phyloP scores from a whole-genome alignment of 2,329 filamentous ascomycete species.

The Dendryphion nanum region DNA sequence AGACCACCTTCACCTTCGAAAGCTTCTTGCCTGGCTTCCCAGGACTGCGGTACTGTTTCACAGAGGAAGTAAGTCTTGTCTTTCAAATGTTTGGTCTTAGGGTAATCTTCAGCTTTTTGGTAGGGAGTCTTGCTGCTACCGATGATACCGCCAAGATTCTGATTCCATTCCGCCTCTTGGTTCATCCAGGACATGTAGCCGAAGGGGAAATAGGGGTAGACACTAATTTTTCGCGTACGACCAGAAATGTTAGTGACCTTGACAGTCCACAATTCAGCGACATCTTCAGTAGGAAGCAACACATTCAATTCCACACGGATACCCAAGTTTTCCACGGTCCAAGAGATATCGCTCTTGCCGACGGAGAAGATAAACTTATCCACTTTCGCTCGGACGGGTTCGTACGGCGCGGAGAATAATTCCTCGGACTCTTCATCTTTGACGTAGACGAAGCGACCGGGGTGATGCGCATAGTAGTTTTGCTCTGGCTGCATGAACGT shows the following conservation, averaged over 20 bases:
- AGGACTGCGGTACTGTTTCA: slow-evolving; percentile 51
- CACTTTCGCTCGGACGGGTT: slow-evolving; percentile 51
- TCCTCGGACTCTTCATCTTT: slow-evolving; percentile 54
- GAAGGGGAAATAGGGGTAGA: slow-evolving; percentile 58
- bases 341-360: slow-evolving; percentile 56
- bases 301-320: slow-evolving; percentile 55
- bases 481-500: slow-evolving; percentile 63
- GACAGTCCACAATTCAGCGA: slow-evolving; percentile 57
- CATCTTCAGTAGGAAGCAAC: slow-evolving; percentile 53
- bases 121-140: slow-evolving; percentile 57
- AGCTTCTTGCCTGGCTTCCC: slow-evolving; percentile 52
- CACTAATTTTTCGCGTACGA: slow-evolving; percentile 48
- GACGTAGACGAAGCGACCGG: slow-evolving; percentile 59
- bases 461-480: slow-evolving; percentile 59
- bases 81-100: slow-evolving; percentile 57
- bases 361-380: slow-evolving; percentile 55
- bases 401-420: slow-evolving; percentile 57
- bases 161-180: slow-evolving; percentile 54
- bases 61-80: slow-evolving; percentile 60
- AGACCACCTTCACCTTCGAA: slow-evolving; percentile 59
- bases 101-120: slow-evolving; percentile 57
- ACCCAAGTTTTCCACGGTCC: slow-evolving; percentile 53
- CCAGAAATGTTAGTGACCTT: slow-evolving; percentile 51
- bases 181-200: slow-evolving; percentile 66
- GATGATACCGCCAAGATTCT: slow-evolving; percentile 51